A percentile compares a stretch with the other conserved stretches of the same genome.
phyloP scores from a whole-genome alignment of 129 eudicot species.

The Logfia minima region DNA sequence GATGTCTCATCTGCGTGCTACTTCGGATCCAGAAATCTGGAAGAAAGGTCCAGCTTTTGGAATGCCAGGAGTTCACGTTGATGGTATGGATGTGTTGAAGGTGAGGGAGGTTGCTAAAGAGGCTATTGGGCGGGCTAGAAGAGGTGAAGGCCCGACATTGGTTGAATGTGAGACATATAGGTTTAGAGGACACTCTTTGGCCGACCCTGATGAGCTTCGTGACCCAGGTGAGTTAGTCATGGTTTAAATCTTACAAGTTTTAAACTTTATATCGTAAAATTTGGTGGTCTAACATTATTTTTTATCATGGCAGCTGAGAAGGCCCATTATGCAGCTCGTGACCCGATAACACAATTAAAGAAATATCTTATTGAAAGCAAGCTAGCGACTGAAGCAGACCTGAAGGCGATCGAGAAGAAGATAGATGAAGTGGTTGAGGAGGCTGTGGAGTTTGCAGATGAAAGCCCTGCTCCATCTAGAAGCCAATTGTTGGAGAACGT shows the following conservation, averaged over 20 bases:
- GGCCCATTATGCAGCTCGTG: slow-evolving; percentile 32
- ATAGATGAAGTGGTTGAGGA: slow-evolving; percentile 32
- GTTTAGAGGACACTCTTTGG: slow-evolving; percentile 38
- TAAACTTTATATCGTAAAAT: not conserved
- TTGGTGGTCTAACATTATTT: not conserved
- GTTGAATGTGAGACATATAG: slow-evolving; percentile 34
- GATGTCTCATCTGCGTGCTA: slow-evolving; percentile 35
- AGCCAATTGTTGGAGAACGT: slow-evolving; percentile 34
- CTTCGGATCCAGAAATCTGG: slow-evolving; percentile 35
- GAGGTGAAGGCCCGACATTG: slow-evolving; percentile 34
- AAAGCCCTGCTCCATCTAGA: slow-evolving; percentile 32
- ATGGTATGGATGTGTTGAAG: slow-evolving; percentile 37
- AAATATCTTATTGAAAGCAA: slow-evolving; percentile 25
- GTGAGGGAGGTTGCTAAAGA: slow-evolving; percentile 33
- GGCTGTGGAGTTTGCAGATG: slow-evolving; percentile 31
- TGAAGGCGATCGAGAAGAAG: slow-evolving; percentile 32
- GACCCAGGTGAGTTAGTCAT: slow-evolving; percentile 21
- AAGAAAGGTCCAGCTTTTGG: slow-evolving; percentile 35
- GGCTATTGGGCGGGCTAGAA: slow-evolving; percentile 30
- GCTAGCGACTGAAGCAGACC: slow-evolving; percentile 27
- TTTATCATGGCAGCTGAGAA: slow-evolving; percentile 25
- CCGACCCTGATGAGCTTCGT: slow-evolving; percentile 36
- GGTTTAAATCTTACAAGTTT: not conserved
- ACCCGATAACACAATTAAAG: slow-evolving; percentile 28
- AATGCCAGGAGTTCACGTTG: slow-evolving; percentile 32